Conservation (phyloP, 169 alveolate genomes). For the Cystoisospora suis region DNA sequence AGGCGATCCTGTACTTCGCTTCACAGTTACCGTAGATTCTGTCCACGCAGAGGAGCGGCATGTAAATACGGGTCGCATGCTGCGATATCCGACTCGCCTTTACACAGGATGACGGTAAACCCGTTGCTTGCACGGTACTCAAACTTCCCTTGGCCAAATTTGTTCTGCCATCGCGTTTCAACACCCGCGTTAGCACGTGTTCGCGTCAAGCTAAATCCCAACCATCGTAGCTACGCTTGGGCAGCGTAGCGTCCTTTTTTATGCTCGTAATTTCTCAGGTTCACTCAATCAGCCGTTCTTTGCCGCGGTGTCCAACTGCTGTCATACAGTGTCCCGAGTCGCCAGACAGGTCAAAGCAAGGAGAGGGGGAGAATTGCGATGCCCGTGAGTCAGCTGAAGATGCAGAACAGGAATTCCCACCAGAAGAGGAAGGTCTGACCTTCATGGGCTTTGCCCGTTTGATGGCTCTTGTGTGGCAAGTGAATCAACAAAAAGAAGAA, state of each 20-base stretch:
- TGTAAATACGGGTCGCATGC: too few relatives aligned
- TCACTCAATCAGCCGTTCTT: background rate
- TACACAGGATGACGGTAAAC: too few relatives aligned
- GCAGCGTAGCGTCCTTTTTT: background rate
- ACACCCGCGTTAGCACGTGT: too few relatives aligned
- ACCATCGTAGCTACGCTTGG: background rate
- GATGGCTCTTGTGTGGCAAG: background rate
- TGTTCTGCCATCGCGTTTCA: too few relatives aligned
- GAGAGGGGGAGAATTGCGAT: background rate
- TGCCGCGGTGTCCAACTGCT: background rate
- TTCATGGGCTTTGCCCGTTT: background rate
- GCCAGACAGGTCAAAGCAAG: background rate
- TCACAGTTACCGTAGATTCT: too few relatives aligned
- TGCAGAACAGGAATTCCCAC: background rate
- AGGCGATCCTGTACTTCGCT: too few relatives aligned
- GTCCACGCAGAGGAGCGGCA: too few relatives aligned
- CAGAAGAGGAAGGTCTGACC: conserved; percentile 11
- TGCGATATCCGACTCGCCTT: too few relatives aligned
- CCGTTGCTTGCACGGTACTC: too few relatives aligned
- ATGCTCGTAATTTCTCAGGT: background rate
- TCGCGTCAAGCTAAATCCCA: too few relatives aligned
- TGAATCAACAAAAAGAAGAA: background rate
- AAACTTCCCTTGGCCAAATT: too few relatives aligned
- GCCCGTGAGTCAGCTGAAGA: background rate
- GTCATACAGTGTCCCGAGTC: background rate